These are phyloP conservation scores for Blastobotrys malaysiensis DNA, from an alignment of 1,139 yeast genomes.

Conservation along the genomic window DNA sequence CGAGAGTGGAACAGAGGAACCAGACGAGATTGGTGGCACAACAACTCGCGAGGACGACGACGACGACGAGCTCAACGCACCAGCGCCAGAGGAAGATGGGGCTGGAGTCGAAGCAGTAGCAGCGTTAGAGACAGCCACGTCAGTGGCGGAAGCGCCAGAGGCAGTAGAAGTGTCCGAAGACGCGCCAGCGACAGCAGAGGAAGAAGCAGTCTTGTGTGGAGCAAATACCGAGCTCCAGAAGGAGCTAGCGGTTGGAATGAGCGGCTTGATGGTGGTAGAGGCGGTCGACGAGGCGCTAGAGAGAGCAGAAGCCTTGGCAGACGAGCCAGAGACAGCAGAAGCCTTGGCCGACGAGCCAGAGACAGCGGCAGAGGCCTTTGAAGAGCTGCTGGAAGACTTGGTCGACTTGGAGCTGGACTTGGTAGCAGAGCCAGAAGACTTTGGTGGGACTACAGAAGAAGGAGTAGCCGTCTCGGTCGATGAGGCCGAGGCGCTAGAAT, in stretches of 20 bases:
- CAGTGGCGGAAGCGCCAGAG: not conserved
- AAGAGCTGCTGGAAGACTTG: not conserved
- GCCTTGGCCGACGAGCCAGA: no score
- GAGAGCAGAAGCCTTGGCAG: constrained; percentile 5
- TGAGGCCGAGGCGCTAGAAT: not conserved
- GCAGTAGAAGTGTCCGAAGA: constrained; percentile 3
- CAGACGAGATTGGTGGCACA: constrained; percentile 12
- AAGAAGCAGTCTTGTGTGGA: constrained; percentile 2
- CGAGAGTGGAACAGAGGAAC: constrained; percentile 10
- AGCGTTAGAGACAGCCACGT: not conserved
- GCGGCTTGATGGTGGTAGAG: not conserved
- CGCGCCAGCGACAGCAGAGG: not conserved
- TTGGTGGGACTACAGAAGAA: not conserved
- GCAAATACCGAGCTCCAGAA: constrained; percentile 1
- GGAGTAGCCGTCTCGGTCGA: not conserved
- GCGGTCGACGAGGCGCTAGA: constrained; percentile 10
- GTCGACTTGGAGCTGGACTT: not conserved
- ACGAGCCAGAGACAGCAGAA: constrained; percentile 4
- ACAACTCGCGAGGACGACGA: constrained; percentile 7
- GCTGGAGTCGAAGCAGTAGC: constrained; percentile 2
- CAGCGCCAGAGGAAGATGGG: not conserved
- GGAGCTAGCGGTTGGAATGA: constrained; percentile 1
- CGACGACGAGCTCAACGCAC: no score
- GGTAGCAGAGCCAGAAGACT: constrained; percentile 1
- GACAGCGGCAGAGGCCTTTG: constrained; percentile 2